Percentiles rank a stretch among this genome's conserved stretches.
Evolutionary conservation across 164 flowering plant genomes (phyloP).

Genomic region (Cinnamomum micranthum): DNA sequence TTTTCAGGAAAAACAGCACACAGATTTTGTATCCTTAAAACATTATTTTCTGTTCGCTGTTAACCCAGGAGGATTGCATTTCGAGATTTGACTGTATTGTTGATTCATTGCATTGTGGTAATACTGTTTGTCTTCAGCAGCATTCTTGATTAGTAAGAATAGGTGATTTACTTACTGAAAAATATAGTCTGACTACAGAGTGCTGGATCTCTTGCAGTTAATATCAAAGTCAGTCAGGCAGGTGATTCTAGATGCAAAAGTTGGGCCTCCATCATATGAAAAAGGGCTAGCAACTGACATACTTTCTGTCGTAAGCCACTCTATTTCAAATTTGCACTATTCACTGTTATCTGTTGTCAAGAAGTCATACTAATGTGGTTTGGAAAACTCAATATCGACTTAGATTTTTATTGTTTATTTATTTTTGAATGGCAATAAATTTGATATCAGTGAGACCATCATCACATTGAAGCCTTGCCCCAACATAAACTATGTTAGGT

Average conservation of each 20-base stretch:
- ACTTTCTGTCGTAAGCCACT: slow-evolving; percentile 61
- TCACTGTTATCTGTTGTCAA: neutral
- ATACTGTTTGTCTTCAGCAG: neutral
- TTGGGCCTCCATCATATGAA: slow-evolving; percentile 90
- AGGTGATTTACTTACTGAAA: neutral
- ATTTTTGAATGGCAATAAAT: neutral
- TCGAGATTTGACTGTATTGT: neutral
- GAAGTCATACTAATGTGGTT: neutral
- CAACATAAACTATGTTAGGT: too few relatives aligned
- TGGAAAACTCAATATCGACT: neutral
- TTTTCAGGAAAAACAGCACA: too few relatives aligned
- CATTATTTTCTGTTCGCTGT: too few relatives aligned
- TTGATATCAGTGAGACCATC: neutral
- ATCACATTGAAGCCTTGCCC: too few relatives aligned
- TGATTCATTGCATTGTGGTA: neutral
- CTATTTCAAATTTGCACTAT: neutral
- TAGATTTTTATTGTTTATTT: too few relatives aligned
- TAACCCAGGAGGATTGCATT: neutral
- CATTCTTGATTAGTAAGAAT: neutral
- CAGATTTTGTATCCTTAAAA: too few relatives aligned
- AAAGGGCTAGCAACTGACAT: slow-evolving; percentile 81
- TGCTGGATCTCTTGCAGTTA: slow-evolving; percentile 32
- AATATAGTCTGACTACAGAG: neutral
- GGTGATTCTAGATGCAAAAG: slow-evolving; percentile 89
- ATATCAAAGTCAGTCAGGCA: slow-evolving; percentile 69